Conservation (phyloP, 2,329 filamentous ascomycete species). For the Scedosporium apiospermum region DNA sequence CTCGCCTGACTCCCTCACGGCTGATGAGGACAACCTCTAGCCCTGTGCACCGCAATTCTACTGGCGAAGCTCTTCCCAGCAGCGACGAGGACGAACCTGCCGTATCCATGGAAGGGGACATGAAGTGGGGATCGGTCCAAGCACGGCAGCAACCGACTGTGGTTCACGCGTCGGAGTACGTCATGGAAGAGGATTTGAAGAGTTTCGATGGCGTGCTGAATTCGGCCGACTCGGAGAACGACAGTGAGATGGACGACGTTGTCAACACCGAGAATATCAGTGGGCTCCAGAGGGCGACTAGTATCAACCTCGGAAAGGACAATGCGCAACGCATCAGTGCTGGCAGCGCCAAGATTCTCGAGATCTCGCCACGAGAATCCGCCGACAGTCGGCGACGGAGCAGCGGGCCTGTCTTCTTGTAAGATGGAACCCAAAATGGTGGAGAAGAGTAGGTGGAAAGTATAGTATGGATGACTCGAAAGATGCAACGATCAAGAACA, state of each 20-base stretch:
- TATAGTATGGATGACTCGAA: slow-evolving; percentile 1
- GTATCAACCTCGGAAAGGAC: slow-evolving; percentile 55
- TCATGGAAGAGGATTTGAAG: slow-evolving; percentile 32
- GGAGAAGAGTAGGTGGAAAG: not conserved
- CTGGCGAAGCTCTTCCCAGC: slow-evolving; percentile 43
- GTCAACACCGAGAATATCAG: slow-evolving; percentile 15
- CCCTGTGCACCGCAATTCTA: slow-evolving; percentile 27
- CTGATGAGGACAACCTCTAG: slow-evolving; percentile 13
- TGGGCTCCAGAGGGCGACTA: slow-evolving; percentile 53
- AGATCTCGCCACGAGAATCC: slow-evolving; percentile 50
- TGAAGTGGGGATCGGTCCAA: slow-evolving; percentile 42
- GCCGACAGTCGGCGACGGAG: slow-evolving; percentile 33
- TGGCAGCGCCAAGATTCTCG: slow-evolving; percentile 65
- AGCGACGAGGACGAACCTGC: slow-evolving; percentile 47
- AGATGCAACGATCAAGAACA: not conserved
- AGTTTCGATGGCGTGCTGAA: slow-evolving; percentile 44
- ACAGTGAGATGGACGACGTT: slow-evolving; percentile 11
- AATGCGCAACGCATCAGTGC: slow-evolving; percentile 67
- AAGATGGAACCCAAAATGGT: not conserved
- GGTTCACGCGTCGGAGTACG: slow-evolving; percentile 44
- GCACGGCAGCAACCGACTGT: slow-evolving; percentile 35
- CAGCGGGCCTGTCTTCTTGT: slow-evolving; percentile 5
- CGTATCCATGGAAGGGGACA: slow-evolving; percentile 26
- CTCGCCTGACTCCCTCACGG: slow-evolving; percentile 27
- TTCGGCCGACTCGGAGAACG: slow-evolving; percentile 23